Conservation (phyloP, 805 yeast species). For the Saccharomycopsis selenospora region DNA sequence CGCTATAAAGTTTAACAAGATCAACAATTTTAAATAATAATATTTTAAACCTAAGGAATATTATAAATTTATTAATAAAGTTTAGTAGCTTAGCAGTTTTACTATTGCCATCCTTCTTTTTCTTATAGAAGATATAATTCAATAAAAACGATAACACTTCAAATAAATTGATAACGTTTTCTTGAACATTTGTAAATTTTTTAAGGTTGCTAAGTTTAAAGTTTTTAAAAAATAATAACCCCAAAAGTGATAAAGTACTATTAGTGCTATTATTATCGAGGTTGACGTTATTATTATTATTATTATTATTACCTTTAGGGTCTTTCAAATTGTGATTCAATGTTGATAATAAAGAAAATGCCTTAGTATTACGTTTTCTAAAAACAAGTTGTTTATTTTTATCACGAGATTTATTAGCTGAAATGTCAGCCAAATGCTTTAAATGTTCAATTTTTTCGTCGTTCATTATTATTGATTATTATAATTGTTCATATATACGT, state of each 20-base stretch:
- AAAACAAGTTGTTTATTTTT: too few relatives aligned
- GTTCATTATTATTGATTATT: too few relatives aligned
- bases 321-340: too few relatives aligned
- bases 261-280: too few relatives aligned
- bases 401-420: not conserved
- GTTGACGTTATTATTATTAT: too few relatives aligned
- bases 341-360: too few relatives aligned
- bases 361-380: too few relatives aligned
- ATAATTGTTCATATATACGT: not conserved
- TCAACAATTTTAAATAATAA: slow-evolving; percentile 7
- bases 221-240: slow-evolving; percentile 3
- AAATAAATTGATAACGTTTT: slow-evolving; percentile 15
- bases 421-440: not conserved
- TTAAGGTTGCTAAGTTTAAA: not conserved
- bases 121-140: slow-evolving; percentile 8
- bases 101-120: not conserved
- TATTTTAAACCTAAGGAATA: slow-evolving; percentile 13
- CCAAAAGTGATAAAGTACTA: too few relatives aligned
- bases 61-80: slow-evolving; percentile 9
- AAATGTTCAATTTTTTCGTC: not conserved
- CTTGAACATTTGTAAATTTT: slow-evolving; percentile 12
- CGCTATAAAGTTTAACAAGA: slow-evolving; percentile 6
- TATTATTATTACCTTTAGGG: too few relatives aligned
- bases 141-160: slow-evolving; percentile 13
- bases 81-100: slow-evolving; percentile 1